phyloP scores from a whole-genome alignment of 23 red algal species.

The Gracilaria vermiculophylla region DNA sequence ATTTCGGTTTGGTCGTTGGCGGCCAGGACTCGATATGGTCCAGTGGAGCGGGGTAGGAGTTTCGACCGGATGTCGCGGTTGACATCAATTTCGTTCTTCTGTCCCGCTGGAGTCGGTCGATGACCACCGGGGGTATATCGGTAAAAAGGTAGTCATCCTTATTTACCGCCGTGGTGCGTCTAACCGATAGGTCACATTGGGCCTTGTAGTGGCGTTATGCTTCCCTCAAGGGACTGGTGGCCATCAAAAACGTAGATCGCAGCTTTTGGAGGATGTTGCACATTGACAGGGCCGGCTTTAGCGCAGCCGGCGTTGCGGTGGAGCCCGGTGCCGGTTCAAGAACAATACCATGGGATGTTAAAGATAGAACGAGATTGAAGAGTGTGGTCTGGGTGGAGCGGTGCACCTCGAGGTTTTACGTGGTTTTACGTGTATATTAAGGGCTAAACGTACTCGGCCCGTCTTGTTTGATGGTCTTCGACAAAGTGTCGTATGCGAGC shows the following conservation, averaged over 20 bases:
- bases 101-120: background rate
- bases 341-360: background rate
- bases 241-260: background rate
- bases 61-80: background rate
- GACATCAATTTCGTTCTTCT: background rate
- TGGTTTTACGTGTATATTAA: slow-evolving; percentile 14
- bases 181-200: background rate
- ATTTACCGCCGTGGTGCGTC: background rate
- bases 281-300: background rate
- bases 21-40: background rate
- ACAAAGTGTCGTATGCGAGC: background rate
- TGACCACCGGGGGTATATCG: background rate
- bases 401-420: slow-evolving; percentile 43
- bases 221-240: background rate
- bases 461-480: background rate
- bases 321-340: background rate
- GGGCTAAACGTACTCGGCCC: background rate
- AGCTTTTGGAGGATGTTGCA: background rate
- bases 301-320: background rate
- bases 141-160: background rate
- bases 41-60: background rate
- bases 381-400: background rate
- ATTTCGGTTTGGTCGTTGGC: background rate
- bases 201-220: background rate
- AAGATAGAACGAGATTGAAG: background rate